phyloP scores from a whole-genome alignment of 139 green algal species.

The Asterochloris sp. region DNA sequence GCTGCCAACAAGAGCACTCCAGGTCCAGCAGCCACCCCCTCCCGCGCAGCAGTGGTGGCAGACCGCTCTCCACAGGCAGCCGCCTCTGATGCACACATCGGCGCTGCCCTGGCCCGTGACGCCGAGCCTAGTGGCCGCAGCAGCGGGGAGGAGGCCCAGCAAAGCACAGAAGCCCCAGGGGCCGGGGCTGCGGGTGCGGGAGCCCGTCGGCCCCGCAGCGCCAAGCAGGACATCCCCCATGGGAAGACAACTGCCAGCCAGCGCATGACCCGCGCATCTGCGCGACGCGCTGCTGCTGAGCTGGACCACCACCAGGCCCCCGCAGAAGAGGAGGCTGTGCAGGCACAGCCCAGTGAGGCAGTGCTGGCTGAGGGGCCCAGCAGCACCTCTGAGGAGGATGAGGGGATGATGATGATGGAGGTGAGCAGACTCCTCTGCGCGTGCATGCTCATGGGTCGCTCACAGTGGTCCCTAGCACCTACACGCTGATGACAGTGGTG shows the following conservation, averaged over 20 bases:
- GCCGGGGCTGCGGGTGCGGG: neutral
- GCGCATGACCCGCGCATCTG: slow-evolving; percentile 58
- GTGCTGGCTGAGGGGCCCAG: no score
- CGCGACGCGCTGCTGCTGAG: slow-evolving; percentile 34
- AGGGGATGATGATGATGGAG: no score
- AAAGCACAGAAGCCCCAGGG: slow-evolving; percentile 49
- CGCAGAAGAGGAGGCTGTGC: neutral
- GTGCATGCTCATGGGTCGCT: no score
- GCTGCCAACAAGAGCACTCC: no score
- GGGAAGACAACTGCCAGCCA: slow-evolving; percentile 8
- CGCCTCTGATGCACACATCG: slow-evolving; percentile 6
- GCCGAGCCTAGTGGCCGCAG: neutral
- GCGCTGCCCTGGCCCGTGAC: neutral
- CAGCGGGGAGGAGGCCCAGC: slow-evolving; percentile 15
- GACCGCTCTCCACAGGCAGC: neutral
- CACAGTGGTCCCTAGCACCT: no score
- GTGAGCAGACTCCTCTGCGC: no score
- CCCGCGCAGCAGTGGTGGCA: neutral
- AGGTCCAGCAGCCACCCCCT: no score
- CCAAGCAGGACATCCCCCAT: neutral
- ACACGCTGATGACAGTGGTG: no score
- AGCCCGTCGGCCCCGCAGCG: neutral
- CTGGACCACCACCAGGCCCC: neutral
- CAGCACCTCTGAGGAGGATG: no score
- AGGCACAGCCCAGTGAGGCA: no score